Evolutionary conservation across 139 green algal genomes (phyloP), one percentile per base, ranked within the genome.

Genomic region (Mesostigma viride): DNA sequence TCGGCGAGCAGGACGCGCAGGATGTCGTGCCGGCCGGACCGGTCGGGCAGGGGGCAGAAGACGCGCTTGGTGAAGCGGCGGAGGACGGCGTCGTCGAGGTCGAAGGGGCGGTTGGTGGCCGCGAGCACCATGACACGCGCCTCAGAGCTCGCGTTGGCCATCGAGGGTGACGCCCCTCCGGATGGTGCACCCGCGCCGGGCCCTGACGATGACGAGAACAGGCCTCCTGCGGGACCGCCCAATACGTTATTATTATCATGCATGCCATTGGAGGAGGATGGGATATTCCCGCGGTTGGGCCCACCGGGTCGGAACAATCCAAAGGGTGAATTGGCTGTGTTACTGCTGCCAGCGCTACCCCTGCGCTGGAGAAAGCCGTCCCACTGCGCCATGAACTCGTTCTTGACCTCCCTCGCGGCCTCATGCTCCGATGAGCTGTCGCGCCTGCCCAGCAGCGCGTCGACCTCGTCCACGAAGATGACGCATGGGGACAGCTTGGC

Each of bases 401-500:
- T 86, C 64, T 85, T 88, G 63, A 88, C 82, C 61, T 82, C 81
- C 33, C 78, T 68, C 64, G 78, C 74, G 2, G 81, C 82, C 65
- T 88, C 82, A 66, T 86, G 82, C 71, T 88, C 80, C 17, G 17
- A 22, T 33, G 5, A 3, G 58, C 62, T 71, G 36, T 11, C 56
- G 30, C 68, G 65, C 22, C 57, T 26, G 34, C 72, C 73, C 28
- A 83, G 68, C 51, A 83, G 48, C 0, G 45, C 35, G 58, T 75
- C 66, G 33, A 84, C 80, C 74, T 89, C 82, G 45, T 85, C 79
- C 14, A 88, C 36, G 45, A 89, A 89, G 8, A 89, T 75, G 24
- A 89, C 84, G 35, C 72, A 79, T 6, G 84, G 84, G 36, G 75
- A 48, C 8, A 86, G 68, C 76, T 86, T 85, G 74, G 79, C 67